Evolutionary conservation across 805 yeast species (phyloP).

Genomic region (Yueomyces sinensis): DNA sequence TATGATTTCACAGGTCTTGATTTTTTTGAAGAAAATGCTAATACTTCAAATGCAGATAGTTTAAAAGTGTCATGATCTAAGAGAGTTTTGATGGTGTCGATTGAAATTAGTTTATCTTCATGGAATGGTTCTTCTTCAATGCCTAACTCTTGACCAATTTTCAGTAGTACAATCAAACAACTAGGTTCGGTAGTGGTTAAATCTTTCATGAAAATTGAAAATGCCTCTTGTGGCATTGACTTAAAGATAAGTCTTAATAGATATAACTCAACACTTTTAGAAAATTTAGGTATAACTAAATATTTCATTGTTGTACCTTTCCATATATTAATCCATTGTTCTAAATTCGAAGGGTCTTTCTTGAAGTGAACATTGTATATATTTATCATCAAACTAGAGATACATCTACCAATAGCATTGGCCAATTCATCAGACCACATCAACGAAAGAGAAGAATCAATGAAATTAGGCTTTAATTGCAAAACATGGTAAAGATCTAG

Average conservation of each 20-base stretch:
- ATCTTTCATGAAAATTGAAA: constrained; percentile 23
- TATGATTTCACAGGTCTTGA: constrained; percentile 40
- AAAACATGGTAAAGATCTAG: constrained; percentile 32
- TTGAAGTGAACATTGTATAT: constrained; percentile 22
- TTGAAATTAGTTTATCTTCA: constrained; percentile 23
- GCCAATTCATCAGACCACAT: constrained; percentile 50
- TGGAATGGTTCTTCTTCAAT: constrained; percentile 40
- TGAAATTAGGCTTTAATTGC: constrained; percentile 31
- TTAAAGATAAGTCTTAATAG: constrained; percentile 52
- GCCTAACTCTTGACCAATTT: constrained; percentile 49
- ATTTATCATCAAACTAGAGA: constrained; percentile 29
- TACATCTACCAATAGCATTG: constrained; percentile 48
- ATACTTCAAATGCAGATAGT: constrained; percentile 43
- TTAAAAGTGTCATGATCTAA: constrained; percentile 36
- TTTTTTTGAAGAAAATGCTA: constrained; percentile 48
- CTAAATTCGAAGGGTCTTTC: constrained; percentile 2
- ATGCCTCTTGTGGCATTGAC: constrained; percentile 30
- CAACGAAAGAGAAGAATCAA: constrained; percentile 32
- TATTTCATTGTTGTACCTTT: constrained; percentile 23
- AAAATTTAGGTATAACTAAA: constrained; percentile 21
- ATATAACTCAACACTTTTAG: constrained; percentile 42
- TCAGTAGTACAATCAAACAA: constrained; percentile 40
- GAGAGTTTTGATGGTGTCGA: constrained; percentile 23
- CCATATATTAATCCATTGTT: constrained; percentile 44
- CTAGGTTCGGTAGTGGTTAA: constrained; percentile 18